These are phyloP conservation scores for Fusarium redolens DNA, from an alignment of 2,329 filamentous ascomycete species.

Conservation along the genomic window DNA sequence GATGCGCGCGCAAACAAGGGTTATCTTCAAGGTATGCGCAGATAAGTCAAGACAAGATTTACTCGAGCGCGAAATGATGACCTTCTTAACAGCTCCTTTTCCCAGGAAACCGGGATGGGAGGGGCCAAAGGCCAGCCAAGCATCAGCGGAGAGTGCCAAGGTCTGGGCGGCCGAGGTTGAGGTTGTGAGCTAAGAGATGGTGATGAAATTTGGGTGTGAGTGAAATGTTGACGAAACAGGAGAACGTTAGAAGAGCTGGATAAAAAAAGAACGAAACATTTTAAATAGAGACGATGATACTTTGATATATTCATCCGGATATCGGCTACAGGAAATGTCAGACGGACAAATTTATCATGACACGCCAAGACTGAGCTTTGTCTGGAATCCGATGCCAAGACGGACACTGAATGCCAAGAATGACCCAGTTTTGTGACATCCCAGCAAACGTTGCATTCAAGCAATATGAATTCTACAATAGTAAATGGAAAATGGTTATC, in stretches of 20 bases:
- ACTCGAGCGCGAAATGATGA: constrained; percentile 10
- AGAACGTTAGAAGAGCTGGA: neutral
- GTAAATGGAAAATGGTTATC: neutral
- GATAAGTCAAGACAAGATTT: neutral
- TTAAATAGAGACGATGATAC: neutral
- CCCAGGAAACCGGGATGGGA: constrained; percentile 14
- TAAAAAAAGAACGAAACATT: neutral
- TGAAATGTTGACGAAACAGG: neutral
- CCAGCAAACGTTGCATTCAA: neutral
- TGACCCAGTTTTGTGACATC: constrained; percentile 6
- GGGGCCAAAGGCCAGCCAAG: constrained; percentile 29
- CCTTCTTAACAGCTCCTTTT: constrained; percentile 25
- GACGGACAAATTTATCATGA: constrained; percentile 22
- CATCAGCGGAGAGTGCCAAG: constrained; percentile 39
- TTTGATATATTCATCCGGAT: neutral
- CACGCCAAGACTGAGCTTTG: constrained; percentile 32
- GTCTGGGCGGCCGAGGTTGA: constrained; percentile 36
- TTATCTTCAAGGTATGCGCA: neutral
- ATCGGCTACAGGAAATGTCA: neutral
- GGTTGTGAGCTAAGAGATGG: neutral
- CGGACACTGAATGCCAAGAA: constrained; percentile 17
- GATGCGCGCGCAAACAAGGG: constrained; percentile 1
- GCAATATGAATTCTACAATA: neutral
- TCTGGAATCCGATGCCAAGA: constrained; percentile 34
- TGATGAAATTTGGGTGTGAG: neutral